Evolutionary conservation across 2,329 filamentous ascomycete genomes (phyloP).

Genomic region (Orbilia brochopaga): DNA sequence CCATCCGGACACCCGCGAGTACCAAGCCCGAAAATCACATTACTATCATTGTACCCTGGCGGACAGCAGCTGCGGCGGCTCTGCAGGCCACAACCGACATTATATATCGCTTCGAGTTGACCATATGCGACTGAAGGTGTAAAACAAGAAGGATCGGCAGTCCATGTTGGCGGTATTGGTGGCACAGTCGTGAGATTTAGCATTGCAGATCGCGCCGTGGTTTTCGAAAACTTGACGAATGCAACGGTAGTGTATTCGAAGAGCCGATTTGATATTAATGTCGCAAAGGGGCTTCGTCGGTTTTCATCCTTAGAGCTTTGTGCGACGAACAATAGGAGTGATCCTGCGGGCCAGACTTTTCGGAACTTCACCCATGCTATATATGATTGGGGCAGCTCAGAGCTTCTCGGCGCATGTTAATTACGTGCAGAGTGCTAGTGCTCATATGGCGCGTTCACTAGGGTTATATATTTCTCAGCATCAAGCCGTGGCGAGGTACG

Average conservation of each 20-base stretch:
- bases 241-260: not conserved
- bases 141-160: conserved; percentile 21
- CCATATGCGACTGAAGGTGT: conserved; percentile 5
- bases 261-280: not conserved
- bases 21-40: conserved; percentile 17
- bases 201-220: not conserved
- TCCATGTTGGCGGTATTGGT: conserved; percentile 32
- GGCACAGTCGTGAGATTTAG: conserved; percentile 25
- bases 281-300: not conserved
- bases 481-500: too few relatives aligned
- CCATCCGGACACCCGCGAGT: conserved; percentile 24
- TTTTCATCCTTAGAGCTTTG: too few relatives aligned
- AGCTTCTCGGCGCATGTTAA: too few relatives aligned
- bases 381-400: too few relatives aligned
- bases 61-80: conserved; percentile 36
- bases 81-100: conserved; percentile 28
- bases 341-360: too few relatives aligned
- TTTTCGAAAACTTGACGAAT: not conserved
- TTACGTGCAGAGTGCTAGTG: too few relatives aligned
- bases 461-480: too few relatives aligned
- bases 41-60: conserved; percentile 4
- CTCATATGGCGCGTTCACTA: too few relatives aligned
- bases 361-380: too few relatives aligned
- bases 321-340: too few relatives aligned
- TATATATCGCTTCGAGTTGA: conserved; percentile 29